phyloP scores from a whole-genome alignment of 805 yeast species.

The Ogataea trehaloabstinens region DNA sequence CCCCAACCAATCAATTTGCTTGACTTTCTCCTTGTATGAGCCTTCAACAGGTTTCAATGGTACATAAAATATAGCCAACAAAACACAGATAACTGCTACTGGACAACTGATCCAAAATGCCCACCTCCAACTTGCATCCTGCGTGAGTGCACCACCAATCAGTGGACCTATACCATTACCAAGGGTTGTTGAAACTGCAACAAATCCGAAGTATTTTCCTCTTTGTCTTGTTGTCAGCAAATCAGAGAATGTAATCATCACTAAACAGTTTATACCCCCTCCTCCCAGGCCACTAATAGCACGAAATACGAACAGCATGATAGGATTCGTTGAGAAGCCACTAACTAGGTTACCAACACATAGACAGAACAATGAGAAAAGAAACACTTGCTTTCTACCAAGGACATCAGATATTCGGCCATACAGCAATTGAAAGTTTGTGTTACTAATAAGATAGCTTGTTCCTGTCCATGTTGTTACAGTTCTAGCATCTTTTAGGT shows the following conservation, averaged over 20 bases:
- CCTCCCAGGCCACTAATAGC: constrained; percentile 55
- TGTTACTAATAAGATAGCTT: constrained; percentile 46
- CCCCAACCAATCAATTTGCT: constrained; percentile 43
- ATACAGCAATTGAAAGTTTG: constrained; percentile 51
- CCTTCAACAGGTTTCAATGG: constrained; percentile 33
- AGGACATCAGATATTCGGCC: constrained; percentile 55
- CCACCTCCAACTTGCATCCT: constrained; percentile 48
- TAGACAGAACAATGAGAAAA: constrained; percentile 38
- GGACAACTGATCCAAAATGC: constrained; percentile 51
- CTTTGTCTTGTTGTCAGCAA: constrained; percentile 48
- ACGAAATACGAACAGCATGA: constrained; percentile 48
- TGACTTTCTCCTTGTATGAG: constrained; percentile 35
- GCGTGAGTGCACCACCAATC: constrained; percentile 49
- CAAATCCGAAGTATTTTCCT: constrained; percentile 55
- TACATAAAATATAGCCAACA: constrained; percentile 24
- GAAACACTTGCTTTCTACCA: constrained; percentile 46
- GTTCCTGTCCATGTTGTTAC: constrained; percentile 58
- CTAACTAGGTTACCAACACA: constrained; percentile 46
- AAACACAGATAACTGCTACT: constrained; percentile 17
- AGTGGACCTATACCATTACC: constrained; percentile 58
- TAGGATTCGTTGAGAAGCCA: constrained; percentile 47
- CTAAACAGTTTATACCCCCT: constrained; percentile 48
- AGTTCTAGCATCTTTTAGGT: constrained; percentile 41
- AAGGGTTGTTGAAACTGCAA: constrained; percentile 47
- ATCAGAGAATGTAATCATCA: constrained; percentile 56